These are phyloP conservation scores for Sicyos baderoa DNA, from an alignment of 306 rosid species.

Conservation along the genomic window DNA sequence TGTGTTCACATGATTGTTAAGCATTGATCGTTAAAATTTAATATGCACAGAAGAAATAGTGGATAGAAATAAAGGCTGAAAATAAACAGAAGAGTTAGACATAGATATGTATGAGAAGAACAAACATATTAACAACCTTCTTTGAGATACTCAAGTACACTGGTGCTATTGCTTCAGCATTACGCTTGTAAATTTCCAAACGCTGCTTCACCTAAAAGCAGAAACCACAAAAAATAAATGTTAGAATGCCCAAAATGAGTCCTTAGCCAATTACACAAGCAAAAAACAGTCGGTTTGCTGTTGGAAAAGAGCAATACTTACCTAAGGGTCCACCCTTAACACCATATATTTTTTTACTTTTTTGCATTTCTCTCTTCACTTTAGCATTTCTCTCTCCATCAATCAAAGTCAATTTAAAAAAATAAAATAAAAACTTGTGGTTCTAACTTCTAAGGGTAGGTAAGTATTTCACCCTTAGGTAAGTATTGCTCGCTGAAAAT, in stretches of 20 bases:
- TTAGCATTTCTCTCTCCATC: too few relatives aligned
- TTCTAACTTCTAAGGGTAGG: too few relatives aligned
- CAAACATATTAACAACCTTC: constrained; percentile 37
- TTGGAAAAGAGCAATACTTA: too few relatives aligned
- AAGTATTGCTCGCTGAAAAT: too few relatives aligned
- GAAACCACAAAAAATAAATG: background rate
- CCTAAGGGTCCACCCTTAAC: too few relatives aligned
- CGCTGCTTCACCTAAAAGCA: constrained; percentile 67
- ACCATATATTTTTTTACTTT: too few relatives aligned
- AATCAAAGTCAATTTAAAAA: too few relatives aligned
- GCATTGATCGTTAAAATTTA: constrained; percentile 12
- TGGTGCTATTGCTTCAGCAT: constrained; percentile 62
- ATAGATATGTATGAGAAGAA: background rate
- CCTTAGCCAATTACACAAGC: background rate
- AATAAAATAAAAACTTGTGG: too few relatives aligned
- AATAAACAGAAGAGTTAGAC: background rate
- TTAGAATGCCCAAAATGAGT: constrained; percentile 14
- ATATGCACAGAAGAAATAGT: constrained; percentile 3
- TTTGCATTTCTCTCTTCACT: too few relatives aligned
- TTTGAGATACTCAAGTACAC: constrained; percentile 53
- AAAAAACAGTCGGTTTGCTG: background rate
- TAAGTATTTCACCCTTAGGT: too few relatives aligned
- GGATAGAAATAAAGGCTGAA: constrained; percentile 3
- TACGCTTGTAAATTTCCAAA: constrained; percentile 64
- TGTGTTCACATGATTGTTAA: constrained; percentile 24